A percentile compares a stretch with the other conserved stretches of the same genome.
phyloP scores from a whole-genome alignment of 768 basidiomycete genomes.

The Xerocomellus intermedius region DNA sequence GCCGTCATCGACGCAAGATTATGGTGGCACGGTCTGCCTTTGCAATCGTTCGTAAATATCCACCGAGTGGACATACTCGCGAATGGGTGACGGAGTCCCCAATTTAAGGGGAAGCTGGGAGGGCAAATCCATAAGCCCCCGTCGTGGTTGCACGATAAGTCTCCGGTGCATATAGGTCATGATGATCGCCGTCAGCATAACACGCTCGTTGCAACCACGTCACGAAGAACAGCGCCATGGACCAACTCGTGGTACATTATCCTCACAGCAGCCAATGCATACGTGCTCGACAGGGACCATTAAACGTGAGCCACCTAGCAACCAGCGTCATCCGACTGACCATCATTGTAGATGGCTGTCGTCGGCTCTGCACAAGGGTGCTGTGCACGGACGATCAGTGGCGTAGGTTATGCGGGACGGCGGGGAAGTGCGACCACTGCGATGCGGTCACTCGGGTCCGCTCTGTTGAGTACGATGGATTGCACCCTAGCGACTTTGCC shows the following conservation, averaged over 20 bases:
- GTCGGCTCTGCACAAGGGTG: not conserved
- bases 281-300: not conserved
- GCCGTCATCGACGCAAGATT: not conserved
- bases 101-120: not conserved
- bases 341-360: not conserved
- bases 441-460: not conserved
- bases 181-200: not conserved
- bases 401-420: not conserved
- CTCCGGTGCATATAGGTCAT: not conserved
- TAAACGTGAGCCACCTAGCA: conserved; percentile 8
- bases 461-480: not conserved
- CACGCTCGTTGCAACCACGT: not conserved
- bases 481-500: not conserved
- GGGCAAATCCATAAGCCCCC: too few relatives aligned
- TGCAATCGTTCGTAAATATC: not conserved
- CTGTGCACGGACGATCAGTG: conserved; percentile 6
- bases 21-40: not conserved
- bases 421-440: not conserved
- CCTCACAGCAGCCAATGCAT: not conserved
- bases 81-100: not conserved
- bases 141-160: not conserved
- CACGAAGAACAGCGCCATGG: not conserved
- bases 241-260: too few relatives aligned
- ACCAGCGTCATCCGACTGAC: conserved; percentile 4
- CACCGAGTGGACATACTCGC: not conserved